These are phyloP conservation scores for Tylopilus vinaceipallidus DNA, from an alignment of 768 basidiomycete species.

Conservation along the genomic window DNA sequence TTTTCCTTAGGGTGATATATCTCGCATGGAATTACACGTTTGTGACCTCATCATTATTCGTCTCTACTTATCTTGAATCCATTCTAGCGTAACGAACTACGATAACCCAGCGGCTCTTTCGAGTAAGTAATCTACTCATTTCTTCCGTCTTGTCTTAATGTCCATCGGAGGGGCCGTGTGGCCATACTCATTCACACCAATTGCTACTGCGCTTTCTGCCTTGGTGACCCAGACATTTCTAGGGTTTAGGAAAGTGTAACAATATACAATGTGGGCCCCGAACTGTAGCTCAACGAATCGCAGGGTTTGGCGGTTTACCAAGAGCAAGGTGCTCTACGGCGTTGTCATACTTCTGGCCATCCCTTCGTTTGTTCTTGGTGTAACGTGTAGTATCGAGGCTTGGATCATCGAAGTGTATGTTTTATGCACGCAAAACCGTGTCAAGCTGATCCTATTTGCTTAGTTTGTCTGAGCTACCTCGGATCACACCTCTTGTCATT, in stretches of 20 bases:
- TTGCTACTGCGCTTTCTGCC: conserved; percentile 45
- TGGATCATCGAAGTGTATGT: neutral
- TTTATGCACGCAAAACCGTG: neutral
- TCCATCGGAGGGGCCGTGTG: conserved; percentile 39
- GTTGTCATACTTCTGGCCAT: neutral
- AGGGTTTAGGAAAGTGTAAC: conserved; percentile 38
- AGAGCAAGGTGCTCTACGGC: neutral
- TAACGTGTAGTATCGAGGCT: neutral
- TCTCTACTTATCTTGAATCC: neutral
- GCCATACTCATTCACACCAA: conserved; percentile 50
- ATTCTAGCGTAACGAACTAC: conserved; percentile 1
- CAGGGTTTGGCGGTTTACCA: conserved; percentile 16
- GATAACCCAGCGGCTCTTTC: neutral
- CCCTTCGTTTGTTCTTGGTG: neutral
- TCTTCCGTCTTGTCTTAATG: neutral
- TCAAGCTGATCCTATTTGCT: neutral
- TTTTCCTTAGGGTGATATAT: conserved; percentile 8
- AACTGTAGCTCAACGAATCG: neutral
- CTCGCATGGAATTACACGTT: conserved; percentile 19
- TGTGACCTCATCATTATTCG: neutral
- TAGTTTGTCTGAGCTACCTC: conserved; percentile 42
- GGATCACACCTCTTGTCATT: neutral
- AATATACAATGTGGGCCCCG: neutral
- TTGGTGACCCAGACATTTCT: conserved; percentile 51
- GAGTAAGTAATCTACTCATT: neutral